Base-by-base conservation (phyloP, 805 yeast genomes). In the Ogataea trehaloabstinens region DNA sequence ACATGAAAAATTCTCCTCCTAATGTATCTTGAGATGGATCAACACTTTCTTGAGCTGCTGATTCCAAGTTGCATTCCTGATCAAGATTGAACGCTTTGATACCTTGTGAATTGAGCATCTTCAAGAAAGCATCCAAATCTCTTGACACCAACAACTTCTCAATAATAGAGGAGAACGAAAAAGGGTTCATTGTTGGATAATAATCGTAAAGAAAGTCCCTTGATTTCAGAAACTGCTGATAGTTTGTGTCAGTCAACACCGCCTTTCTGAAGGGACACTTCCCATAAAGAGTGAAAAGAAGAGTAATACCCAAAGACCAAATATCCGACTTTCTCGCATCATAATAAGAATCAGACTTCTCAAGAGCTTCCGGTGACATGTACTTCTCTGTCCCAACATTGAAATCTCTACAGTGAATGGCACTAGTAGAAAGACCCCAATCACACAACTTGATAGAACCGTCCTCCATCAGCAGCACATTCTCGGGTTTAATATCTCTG, bases 401-500 rank as follows among this genome's bases (percentile, higher is more conserved):
- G 37, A 61, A 62, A 40, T 64, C 69, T 6, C 49, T 45, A 35
- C 63, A 61, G 19, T 50, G 50, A 17, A 41, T 40, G 19, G 51
- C 45, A 31, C 44, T 33, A 6, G 82, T 76, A 17, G 85, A 74
- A 35, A 82, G 70, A 0, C 90, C 90, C 86, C 87, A 82, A 56
- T 82, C 89, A 40, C 86, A 80, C 34, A 82, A 61, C 57, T 82
- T 82, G 35, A 81, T 67, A 20, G 71, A 57, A 32, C 81, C 80
- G 36, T 67, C 60, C 4, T 59, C 58, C 47, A 72, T 73, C 36
- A 82, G 61, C 22, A 82, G 61, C 20, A 82, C 71, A 51, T 82
- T 82, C 60, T 82, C 90, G 1, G 90, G 90, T 58, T 82, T 82
- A 41, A 82, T 71, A 54, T 82, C 90, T 34, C 90, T 66, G 57